A percentile compares a stretch with the other conserved stretches of the same genome.
phyloP scores from a whole-genome alignment of 2,329 filamentous ascomycete genomes.

The Fusarium coicis region DNA sequence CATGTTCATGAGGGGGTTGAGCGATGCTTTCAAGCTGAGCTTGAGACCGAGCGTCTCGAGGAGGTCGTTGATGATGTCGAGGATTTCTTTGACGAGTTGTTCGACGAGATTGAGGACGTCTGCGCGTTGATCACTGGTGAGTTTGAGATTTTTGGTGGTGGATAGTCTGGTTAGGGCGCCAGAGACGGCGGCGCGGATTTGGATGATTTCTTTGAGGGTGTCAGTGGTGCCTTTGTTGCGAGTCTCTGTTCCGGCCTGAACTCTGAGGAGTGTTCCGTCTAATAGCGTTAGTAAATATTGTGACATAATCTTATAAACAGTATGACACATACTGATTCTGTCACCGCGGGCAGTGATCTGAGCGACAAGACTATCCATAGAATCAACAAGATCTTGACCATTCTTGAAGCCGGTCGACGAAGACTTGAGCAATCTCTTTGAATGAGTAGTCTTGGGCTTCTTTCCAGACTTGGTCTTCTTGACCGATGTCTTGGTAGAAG shows the following conservation, averaged over 20 bases:
- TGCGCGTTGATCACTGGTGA: neutral
- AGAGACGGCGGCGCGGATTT: neutral
- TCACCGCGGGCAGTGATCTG: neutral
- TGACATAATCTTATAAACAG: too few species aligned
- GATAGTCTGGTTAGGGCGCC: neutral
- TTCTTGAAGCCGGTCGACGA: neutral
- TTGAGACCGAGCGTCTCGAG: neutral
- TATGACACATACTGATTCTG: neutral
- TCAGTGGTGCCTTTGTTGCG: neutral
- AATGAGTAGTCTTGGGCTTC: neutral
- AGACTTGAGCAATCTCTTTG: neutral
- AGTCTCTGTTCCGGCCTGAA: neutral
- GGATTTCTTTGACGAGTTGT: neutral
- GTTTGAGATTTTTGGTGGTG: neutral
- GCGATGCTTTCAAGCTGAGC: neutral
- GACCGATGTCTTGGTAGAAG: neutral
- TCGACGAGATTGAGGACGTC: neutral
- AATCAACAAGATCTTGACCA: neutral
- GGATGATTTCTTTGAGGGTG: neutral
- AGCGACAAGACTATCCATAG: neutral
- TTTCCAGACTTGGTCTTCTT: neutral
- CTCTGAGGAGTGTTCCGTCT: constrained; percentile 4
- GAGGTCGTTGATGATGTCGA: neutral
- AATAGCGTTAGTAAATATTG: neutral
- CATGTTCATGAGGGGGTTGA: constrained; percentile 10